These are phyloP conservation scores for Mucor circinelloides DNA, from an alignment of 371 early-diverging fungal genomes.

Conservation along the genomic window DNA sequence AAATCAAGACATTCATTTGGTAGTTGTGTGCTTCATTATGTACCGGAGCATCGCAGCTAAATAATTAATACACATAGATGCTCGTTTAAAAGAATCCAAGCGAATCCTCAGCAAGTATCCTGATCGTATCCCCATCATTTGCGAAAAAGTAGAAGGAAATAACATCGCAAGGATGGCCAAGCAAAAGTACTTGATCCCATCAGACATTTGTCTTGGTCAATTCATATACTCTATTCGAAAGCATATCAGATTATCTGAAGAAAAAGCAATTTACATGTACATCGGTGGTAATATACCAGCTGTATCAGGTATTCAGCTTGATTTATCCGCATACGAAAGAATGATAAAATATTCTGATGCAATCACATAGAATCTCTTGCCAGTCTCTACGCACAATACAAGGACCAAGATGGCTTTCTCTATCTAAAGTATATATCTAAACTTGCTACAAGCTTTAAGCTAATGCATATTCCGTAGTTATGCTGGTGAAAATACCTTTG, in stretches of 20 bases:
- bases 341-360: neutral
- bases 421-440: conserved; percentile 74
- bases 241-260: conserved; percentile 88
- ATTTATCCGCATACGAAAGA: neutral
- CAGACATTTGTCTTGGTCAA: conserved; percentile 95
- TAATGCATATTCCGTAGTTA: conserved; percentile 40
- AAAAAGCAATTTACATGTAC: conserved; percentile 97
- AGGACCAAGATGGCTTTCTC: conserved; percentile 95
- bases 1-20: neutral
- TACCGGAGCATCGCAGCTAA: neutral
- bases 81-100: conserved; percentile 93
- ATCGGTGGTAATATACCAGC: conserved; percentile 94
- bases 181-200: conserved; percentile 96
- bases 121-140: conserved; percentile 93
- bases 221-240: conserved; percentile 95
- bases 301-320: conserved; percentile 52
- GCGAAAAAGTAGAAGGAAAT: conserved; percentile 94
- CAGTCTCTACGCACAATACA: conserved; percentile 91
- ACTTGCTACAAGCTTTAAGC: neutral
- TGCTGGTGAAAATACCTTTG: conserved; percentile 89
- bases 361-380: conserved; percentile 69
- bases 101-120: conserved; percentile 95
- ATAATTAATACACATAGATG: conserved; percentile 62
- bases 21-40: neutral
- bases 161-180: conserved; percentile 95